Conservation (phyloP, 768 basidiomycete genomes). For the Tulasnella calospora region DNA sequence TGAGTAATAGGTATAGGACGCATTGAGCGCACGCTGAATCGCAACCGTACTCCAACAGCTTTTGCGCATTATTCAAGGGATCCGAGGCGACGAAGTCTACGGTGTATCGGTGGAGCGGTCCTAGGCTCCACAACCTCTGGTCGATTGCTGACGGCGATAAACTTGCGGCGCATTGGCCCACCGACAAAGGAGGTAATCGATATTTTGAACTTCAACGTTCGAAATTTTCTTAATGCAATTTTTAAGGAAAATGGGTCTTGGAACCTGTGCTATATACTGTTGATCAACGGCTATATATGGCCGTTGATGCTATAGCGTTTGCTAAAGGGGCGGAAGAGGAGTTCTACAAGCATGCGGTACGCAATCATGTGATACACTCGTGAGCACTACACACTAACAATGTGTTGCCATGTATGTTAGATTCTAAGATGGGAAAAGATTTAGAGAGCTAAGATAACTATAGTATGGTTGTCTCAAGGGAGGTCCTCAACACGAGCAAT, state of each 20-base stretch:
- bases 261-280: not conserved
- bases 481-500: not conserved
- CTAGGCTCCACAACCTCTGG: not conserved
- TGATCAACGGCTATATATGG: not conserved
- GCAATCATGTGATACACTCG: not conserved
- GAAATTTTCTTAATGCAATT: not conserved
- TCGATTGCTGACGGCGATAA: not conserved
- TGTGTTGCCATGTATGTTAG: not conserved
- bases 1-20: not conserved
- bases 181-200: not conserved
- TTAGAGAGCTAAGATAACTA: not conserved
- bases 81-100: not conserved
- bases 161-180: not conserved
- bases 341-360: not conserved
- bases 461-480: not conserved
- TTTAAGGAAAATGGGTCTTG: not conserved
- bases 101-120: not conserved
- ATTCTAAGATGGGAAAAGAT: not conserved
- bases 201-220: not conserved
- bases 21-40: not conserved
- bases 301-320: not conserved
- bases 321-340: not conserved
- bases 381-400: not conserved
- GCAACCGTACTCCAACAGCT: not conserved
- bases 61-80: not conserved